These are phyloP conservation scores for Globisporangium acanthophoron DNA, from an alignment of 352 stramenopile species.

Conservation along the genomic window DNA sequence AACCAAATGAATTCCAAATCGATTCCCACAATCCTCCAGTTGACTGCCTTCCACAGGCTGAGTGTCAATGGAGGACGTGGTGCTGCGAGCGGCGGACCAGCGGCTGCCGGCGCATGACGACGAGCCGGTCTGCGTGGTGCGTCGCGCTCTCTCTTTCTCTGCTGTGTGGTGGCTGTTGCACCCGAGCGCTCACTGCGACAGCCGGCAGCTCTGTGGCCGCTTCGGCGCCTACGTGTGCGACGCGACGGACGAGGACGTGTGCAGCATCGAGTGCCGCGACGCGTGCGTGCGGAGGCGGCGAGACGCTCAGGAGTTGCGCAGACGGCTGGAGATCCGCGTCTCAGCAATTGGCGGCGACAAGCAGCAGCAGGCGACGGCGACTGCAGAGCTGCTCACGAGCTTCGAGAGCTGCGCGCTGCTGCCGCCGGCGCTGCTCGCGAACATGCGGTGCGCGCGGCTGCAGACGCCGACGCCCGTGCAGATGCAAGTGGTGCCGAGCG, in stretches of 20 bases:
- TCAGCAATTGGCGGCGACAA: slow-evolving; percentile 2
- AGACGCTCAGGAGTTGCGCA: neutral
- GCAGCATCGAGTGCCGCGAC: slow-evolving; percentile 72
- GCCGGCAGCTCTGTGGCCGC: slow-evolving; percentile 47
- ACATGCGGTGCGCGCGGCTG: slow-evolving; percentile 30
- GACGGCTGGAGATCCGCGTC: slow-evolving; percentile 29
- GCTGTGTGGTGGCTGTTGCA: neutral
- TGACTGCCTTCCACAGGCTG: no score
- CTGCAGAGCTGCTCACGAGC: slow-evolving; percentile 8
- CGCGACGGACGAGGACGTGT: slow-evolving; percentile 78
- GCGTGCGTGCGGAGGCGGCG: slow-evolving; percentile 20
- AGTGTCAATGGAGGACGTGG: slow-evolving; percentile 1
- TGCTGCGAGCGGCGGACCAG: slow-evolving; percentile 11
- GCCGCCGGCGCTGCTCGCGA: slow-evolving; percentile 26
- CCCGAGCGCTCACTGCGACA: slow-evolving; percentile 3
- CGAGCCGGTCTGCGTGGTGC: slow-evolving; percentile 14
- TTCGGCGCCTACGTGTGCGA: slow-evolving; percentile 82
- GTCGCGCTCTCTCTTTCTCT: neutral
- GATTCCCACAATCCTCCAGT: no score
- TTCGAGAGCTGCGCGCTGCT: slow-evolving; percentile 17
- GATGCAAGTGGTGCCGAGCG: slow-evolving; percentile 66
- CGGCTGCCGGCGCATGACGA: slow-evolving; percentile 5
- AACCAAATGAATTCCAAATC: no score
- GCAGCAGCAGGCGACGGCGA: neutral
- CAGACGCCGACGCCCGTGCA: slow-evolving; percentile 59